These are phyloP conservation scores for Malus orientalis DNA, from an alignment of 306 rosid genomes.

Conservation along the genomic window DNA sequence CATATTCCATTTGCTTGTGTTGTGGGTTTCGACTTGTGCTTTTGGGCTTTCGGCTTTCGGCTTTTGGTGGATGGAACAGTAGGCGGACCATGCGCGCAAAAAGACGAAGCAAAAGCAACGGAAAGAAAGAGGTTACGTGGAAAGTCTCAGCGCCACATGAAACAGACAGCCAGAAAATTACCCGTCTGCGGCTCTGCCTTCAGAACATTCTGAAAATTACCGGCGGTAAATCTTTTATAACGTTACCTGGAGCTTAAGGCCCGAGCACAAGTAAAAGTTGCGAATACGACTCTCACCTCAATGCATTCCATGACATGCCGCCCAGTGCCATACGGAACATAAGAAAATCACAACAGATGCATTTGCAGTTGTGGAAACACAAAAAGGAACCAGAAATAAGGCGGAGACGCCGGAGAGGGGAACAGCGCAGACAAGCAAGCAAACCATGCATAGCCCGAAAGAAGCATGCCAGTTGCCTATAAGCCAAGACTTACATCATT, in stretches of 20 bases:
- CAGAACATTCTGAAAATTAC: too few relatives aligned
- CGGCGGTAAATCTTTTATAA: too few relatives aligned
- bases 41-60: background rate
- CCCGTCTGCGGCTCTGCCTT: background rate
- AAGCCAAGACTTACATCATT: background rate
- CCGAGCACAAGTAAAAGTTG: too few relatives aligned
- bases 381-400: background rate
- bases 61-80: background rate
- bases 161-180: background rate
- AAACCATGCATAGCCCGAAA: background rate
- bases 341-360: background rate
- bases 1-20: background rate
- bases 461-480: too few relatives aligned
- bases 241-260: too few relatives aligned
- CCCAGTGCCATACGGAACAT: too few relatives aligned
- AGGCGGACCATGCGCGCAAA: background rate
- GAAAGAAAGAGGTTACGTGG: background rate
- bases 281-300: background rate
- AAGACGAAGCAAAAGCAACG: background rate
- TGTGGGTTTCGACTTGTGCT: background rate
- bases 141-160: background rate
- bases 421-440: background rate
- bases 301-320: too few relatives aligned
- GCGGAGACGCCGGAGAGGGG: background rate
- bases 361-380: background rate